These are phyloP conservation scores for Phytophthora idaei DNA, from an alignment of 352 stramenopile species.

Conservation along the genomic window DNA sequence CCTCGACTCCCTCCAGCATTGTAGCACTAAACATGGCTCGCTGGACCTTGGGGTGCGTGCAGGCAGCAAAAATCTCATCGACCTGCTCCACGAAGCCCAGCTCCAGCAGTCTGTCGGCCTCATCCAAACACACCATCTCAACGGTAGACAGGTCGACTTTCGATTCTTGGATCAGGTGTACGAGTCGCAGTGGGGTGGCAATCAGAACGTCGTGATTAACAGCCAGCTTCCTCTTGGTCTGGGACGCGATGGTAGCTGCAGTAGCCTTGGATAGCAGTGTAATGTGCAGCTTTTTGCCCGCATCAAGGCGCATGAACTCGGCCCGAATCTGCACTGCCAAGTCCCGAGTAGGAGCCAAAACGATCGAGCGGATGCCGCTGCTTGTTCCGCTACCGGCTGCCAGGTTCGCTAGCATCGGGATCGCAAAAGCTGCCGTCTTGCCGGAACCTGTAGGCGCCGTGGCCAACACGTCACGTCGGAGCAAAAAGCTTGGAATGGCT, in stretches of 20 bases:
- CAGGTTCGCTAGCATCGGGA: conserved; percentile 93
- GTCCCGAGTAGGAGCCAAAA: conserved; percentile 98
- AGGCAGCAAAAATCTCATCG: conserved; percentile 95
- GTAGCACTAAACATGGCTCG: conserved; percentile 98
- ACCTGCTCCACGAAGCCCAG: conserved; percentile 97
- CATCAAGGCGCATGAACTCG: conserved; percentile 93
- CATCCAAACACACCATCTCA: conserved; percentile 97
- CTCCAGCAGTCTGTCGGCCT: conserved; percentile 99
- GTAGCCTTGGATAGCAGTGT: conserved; percentile 94
- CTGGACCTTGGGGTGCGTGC: conserved; percentile 87
- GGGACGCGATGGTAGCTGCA: conserved; percentile 68
- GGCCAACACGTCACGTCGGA: conserved; percentile 94
- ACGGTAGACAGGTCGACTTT: conserved; percentile 87
- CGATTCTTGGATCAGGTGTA: conserved; percentile 88
- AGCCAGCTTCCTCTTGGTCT: conserved; percentile 82
- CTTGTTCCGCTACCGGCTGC: conserved; percentile 22
- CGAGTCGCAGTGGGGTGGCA: conserved; percentile 95
- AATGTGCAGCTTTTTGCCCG: conserved; percentile 89
- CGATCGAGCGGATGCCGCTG: conserved; percentile 89
- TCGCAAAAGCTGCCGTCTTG: conserved; percentile 98
- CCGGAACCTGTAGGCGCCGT: conserved; percentile 97
- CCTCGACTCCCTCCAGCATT: conserved; percentile 94
- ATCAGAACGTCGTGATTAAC: conserved; percentile 96
- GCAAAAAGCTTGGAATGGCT: conserved; percentile 90
- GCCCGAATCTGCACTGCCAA: conserved; percentile 96